Base-by-base conservation (phyloP, 2,329 filamentous ascomycete species). In the Geosmithia flava region DNA sequence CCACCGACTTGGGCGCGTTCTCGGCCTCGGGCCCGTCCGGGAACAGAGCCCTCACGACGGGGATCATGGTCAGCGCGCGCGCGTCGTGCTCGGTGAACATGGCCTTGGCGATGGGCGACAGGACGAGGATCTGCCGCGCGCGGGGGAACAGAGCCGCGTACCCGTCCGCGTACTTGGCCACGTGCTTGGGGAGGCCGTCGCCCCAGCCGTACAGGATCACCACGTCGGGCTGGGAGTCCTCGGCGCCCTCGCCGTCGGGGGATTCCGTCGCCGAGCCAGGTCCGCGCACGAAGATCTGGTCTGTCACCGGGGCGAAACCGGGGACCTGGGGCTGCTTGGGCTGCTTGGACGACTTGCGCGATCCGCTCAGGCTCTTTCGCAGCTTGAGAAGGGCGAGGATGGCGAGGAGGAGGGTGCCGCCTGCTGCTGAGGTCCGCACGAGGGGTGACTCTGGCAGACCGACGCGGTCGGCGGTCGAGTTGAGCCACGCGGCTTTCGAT, bases 131-230 rank as follows among this genome's bases (percentile, higher is more conserved):
- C 49, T 78, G 71, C 40, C 66, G 65, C 4, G 76, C 66, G 20
- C 61, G 54, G 0, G 77, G 76, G 54, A 67, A 80, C 1, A 78
- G 67, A 13, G 59, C 55, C 41, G 66, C 67, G 59, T 74, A 80
- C 27, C 71, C 72, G 13, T 71, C 66, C 15, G 70, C 64, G 54
- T 79, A 81, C 57, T 81, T 80, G 49, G 65, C 62, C 27, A 79
- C 66, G 56, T 80, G 69, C 52, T 72, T 75, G 2, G 75, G 70
- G 13, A 63, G 60, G 20, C 71, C 74, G 52, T 80, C 76, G 47
- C 76, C 75, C 77, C 75, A 80, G 54, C 74, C 69, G 57, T 71
- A 80, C 50, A 81, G 65, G 44, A 79, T 55, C 42, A 79, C 62
- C 6, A 67, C 69, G 17, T 67, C 64, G 3, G 72, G 72, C 45